Base-by-base conservation (phyloP, 306 rosid genomes). In the Quercus variabilis region DNA sequence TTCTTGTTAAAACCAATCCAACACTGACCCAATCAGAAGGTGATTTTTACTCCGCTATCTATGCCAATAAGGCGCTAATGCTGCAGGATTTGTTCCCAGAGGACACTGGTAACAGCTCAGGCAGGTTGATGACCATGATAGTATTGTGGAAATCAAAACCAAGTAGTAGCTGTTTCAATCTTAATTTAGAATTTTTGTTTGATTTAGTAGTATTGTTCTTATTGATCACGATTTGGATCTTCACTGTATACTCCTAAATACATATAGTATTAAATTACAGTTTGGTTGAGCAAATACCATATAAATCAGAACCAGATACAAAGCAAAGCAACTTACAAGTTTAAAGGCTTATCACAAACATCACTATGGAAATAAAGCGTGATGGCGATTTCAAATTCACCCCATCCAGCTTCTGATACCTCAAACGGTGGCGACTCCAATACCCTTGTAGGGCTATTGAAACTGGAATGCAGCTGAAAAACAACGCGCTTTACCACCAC, bases 391-490 rank as follows among this genome's bases (percentile, higher is more conserved):
- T 92, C 96, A 79, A 92, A 90, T 86, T 92, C 96, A 26, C 96
- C 96, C 96, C 97, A 92, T 75, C 97, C 97, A 35, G 91, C 58
- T 77, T 92, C 97, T 1, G 97, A 92, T 76, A 92, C 69, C 79
- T 92, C 97, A 69, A 92, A 92, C 30, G 97, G 97, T 0, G 97
- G 92, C 4, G 96, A 58, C 71, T 92, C 96, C 69, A 92, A 72
- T 76, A 88, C 85, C 81, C 93, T 84, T 54, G 90, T 89, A 55
- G 96, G 97, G 81, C 88, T 92, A 51, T 85, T 89, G 88, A 92
- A 92, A 90, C 96, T 92, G 49, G 96, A 78, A 86, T 90, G 97
- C 84, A 92, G 80, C 92, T 92, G 95, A 85, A 92, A 90, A 84
- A 90, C 93, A 76, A 52, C 93, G 17, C 88, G 91, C 85, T 87